A percentile compares a stretch with the other conserved stretches of the same genome.
These are phyloP conservation scores for Vitis riparia DNA, from an alignment of 164 flowering plant genomes.

Conservation along the genomic window DNA sequence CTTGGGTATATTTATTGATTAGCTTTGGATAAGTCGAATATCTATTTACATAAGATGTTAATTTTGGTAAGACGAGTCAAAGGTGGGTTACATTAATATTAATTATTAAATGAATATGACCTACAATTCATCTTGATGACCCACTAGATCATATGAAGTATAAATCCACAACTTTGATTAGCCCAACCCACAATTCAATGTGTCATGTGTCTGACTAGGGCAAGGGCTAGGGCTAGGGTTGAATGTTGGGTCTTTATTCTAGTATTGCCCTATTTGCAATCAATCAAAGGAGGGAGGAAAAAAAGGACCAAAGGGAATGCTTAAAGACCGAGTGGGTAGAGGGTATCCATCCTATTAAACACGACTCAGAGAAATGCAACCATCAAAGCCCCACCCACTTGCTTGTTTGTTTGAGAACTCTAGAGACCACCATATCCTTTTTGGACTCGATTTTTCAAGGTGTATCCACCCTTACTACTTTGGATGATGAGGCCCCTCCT, in stretches of 20 bases:
- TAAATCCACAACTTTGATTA: no score
- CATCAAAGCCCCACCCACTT: slow-evolving; percentile 20
- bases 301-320: slow-evolving; percentile 5
- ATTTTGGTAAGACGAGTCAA: no score
- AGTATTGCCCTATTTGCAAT: no score
- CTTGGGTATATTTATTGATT: no score
- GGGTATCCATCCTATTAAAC: slow-evolving; percentile 14
- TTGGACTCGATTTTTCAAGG: not conserved
- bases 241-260: no score
- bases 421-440: not conserved
- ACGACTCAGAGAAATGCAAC: slow-evolving; percentile 20
- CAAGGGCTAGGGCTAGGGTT: no score
- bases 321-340: slow-evolving; percentile 15
- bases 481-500: slow-evolving; percentile 1
- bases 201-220: not conserved
- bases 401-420: slow-evolving; percentile 22
- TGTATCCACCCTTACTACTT: slow-evolving; percentile 15
- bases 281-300: not conserved
- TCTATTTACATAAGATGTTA: no score
- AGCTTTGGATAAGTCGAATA: no score
- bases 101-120: no score
- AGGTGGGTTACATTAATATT: no score
- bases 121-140: no score
- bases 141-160: no score
- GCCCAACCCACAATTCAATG: not conserved